Conservation (phyloP, 164 flowering plant species). For the Dillenia suffruticosa region DNA sequence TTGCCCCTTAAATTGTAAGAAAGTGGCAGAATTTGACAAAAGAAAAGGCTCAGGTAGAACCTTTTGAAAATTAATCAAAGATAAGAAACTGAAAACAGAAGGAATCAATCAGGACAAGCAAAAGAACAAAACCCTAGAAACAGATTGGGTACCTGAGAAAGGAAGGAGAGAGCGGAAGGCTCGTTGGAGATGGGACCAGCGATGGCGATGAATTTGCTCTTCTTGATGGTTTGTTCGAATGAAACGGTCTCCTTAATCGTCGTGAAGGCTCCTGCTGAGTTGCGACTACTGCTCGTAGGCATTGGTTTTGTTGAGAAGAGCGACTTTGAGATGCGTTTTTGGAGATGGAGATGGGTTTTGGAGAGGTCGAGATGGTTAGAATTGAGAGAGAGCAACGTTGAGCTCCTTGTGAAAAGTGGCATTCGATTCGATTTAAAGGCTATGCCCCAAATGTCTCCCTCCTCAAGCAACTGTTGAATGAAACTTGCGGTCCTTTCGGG, state of each 20-base stretch:
- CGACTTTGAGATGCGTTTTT: neutral
- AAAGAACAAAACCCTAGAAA: neutral
- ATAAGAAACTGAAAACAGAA: neutral
- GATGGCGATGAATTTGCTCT: conserved; percentile 92
- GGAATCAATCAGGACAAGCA: neutral
- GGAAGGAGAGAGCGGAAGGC: conserved; percentile 64
- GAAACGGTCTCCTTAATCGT: conserved; percentile 52
- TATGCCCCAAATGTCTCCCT: too few relatives aligned
- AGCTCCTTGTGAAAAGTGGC: too few relatives aligned
- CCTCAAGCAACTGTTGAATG: too few relatives aligned
- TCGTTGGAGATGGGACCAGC: conserved; percentile 71
- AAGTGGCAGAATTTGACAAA: too few relatives aligned
- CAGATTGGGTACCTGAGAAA: conserved; percentile 46
- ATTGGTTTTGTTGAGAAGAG: conserved; percentile 16
- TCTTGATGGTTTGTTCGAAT: conserved; percentile 66
- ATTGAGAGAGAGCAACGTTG: too few relatives aligned
- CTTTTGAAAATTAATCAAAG: neutral
- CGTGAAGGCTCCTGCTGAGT: conserved; percentile 44
- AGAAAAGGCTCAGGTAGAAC: too few relatives aligned
- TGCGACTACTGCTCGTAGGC: conserved; percentile 15
- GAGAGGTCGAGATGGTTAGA: neutral
- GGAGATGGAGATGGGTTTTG: neutral
- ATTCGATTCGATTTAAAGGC: too few relatives aligned
- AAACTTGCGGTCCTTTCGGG: too few relatives aligned
- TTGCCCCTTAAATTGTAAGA: too few relatives aligned